phyloP scores from a whole-genome alignment of 2,329 filamentous ascomycete species.

The Alternaria hordeiaustralica region DNA sequence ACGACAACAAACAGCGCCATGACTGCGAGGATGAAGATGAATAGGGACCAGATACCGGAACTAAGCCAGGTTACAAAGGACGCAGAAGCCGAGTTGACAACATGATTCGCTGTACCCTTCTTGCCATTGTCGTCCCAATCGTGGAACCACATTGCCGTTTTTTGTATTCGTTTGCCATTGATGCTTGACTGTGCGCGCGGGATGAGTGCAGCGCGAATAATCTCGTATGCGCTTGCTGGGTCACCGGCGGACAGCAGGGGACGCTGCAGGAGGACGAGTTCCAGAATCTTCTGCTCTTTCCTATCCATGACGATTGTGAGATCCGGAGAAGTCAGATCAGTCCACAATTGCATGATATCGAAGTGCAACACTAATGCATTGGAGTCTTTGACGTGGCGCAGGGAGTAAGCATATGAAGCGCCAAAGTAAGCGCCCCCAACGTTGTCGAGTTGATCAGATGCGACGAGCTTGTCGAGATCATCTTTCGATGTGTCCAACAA shows the following conservation, averaged over 20 bases:
- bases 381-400: slow-evolving; percentile 23
- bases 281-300: slow-evolving; percentile 34
- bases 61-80: slow-evolving; percentile 26
- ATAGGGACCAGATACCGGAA: slow-evolving; percentile 34
- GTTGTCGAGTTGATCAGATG: slow-evolving; percentile 30
- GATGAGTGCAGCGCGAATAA: slow-evolving; percentile 29
- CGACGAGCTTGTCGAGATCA: slow-evolving; percentile 22
- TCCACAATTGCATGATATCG: slow-evolving; percentile 35
- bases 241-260: slow-evolving; percentile 34
- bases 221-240: slow-evolving; percentile 25
- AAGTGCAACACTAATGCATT: slow-evolving; percentile 37
- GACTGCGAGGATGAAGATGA: slow-evolving; percentile 29
- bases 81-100: slow-evolving; percentile 8
- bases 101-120: slow-evolving; percentile 36
- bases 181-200: slow-evolving; percentile 1
- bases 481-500: slow-evolving; percentile 24
- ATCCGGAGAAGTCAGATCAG: slow-evolving; percentile 19
- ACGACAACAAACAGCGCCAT: slow-evolving; percentile 34
- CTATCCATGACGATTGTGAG: slow-evolving; percentile 22
- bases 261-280: slow-evolving; percentile 34
- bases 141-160: slow-evolving; percentile 32
- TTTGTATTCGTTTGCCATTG: neutral
- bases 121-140: slow-evolving; percentile 40
- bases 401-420: slow-evolving; percentile 37
- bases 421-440: slow-evolving; percentile 34